Conservation (phyloP, 371 early-diverging fungal genomes). For the Mucor piriformis region DNA sequence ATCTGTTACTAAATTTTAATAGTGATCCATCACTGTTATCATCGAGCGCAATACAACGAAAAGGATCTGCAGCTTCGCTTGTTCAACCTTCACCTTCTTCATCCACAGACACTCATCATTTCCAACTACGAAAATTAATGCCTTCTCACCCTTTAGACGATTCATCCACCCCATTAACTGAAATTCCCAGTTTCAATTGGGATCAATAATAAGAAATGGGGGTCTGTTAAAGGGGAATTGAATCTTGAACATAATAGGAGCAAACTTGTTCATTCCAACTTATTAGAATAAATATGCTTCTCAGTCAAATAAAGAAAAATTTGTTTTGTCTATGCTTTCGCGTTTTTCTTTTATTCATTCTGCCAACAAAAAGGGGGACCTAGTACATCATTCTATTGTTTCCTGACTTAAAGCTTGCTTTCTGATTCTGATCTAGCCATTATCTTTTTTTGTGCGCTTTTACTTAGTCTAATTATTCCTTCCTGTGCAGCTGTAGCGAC, state of each 20-base stretch:
- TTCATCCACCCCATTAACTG: constrained; percentile 3
- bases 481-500: constrained; percentile 79
- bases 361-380: background rate
- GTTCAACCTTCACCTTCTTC: constrained; percentile 6
- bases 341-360: too few relatives aligned
- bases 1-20: constrained; percentile 7
- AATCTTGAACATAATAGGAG: too few relatives aligned
- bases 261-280: background rate
- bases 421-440: constrained; percentile 1
- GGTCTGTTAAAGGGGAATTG: too few relatives aligned
- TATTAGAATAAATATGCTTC: too few relatives aligned
- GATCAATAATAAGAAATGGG: constrained; percentile 1
- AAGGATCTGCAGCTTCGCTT: background rate
- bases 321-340: too few relatives aligned
- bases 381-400: background rate
- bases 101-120: background rate
- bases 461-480: constrained; percentile 59
- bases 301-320: too few relatives aligned
- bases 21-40: constrained; percentile 10
- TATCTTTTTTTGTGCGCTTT: constrained; percentile 14
- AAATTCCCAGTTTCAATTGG: constrained; percentile 11
- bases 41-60: background rate
- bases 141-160: constrained; percentile 25
- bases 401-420: background rate
- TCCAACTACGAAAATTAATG: background rate